Base-by-base conservation (phyloP, 2,329 filamentous ascomycete genomes). In the Alternaria sp. region DNA sequence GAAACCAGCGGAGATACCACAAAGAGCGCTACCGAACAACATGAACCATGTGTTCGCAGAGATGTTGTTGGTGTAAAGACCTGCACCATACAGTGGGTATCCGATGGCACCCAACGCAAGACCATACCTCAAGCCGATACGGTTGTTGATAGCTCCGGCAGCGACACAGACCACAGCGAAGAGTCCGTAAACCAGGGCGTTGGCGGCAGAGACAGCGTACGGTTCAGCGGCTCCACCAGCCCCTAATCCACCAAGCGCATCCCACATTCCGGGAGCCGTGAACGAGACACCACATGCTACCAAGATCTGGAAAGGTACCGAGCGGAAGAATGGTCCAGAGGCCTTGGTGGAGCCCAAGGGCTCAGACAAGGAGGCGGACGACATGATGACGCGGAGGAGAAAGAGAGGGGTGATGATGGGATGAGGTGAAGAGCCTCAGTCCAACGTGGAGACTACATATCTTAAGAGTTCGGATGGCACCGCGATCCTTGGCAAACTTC, bases 101-200 rank as follows among this genome's bases (percentile, higher is more conserved):
- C 78, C 78, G 9, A 79, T 72, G 0, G 81, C 77, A 8, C 81
- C 82, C 3, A 82, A 56, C 4, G 78, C 77, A 3, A 81, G 62
- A 14, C 72, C 72, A 37, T 72, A 75, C 33, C 66, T 71, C 21
- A 74, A 54, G 10, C 71, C 72, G 29, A 78, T 78, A 23, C 74
- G 72, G 52, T 77, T 77, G 62, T 76, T 77, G 65, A 78, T 76
- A 6, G 73, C 75, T 29, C 76, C 75, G 3, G 72, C 72, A 28
- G 67, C 63, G 0, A 72, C 72, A 48, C 72, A 75, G 11, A 74
- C 70, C 21, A 75, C 42, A 17, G 72, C 62, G 37, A 75, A 74
- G 33, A 75, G 68, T 17, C 72, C 72, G 53, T 75, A 75, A 0
- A 74, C 69, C 21, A 75, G 57, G 0, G 72, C 72, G 26, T 75